Conservation (phyloP, 495 filamentous ascomycete species). For the Podospora pseudocomata region DNA sequence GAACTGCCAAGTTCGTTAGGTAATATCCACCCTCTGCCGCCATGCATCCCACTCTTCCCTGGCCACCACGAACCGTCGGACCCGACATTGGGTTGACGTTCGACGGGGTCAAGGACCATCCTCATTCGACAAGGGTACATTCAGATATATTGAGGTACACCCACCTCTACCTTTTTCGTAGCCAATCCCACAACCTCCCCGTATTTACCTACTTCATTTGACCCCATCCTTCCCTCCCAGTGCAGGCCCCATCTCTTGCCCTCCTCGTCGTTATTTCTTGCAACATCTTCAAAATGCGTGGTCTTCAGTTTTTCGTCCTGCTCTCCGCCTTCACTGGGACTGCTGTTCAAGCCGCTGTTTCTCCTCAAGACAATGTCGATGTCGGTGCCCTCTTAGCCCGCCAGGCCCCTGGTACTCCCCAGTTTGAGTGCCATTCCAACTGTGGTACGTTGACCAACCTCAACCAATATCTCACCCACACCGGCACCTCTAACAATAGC, state of each 20-base stretch:
- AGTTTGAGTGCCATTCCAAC: conserved; percentile 25
- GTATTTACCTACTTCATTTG: background rate
- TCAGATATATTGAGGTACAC: background rate
- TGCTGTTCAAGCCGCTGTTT: conserved; percentile 3
- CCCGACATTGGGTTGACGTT: background rate
- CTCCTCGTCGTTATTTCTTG: background rate
- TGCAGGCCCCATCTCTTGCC: background rate
- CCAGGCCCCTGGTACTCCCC: conserved; percentile 23
- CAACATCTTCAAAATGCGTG: background rate
- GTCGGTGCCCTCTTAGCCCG: conserved; percentile 17
- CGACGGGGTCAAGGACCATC: background rate
- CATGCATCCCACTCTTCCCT: background rate
- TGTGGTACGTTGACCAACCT: conserved; percentile 21
- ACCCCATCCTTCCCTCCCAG: background rate
- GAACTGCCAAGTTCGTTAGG: background rate
- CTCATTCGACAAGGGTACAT: background rate
- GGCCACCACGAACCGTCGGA: background rate
- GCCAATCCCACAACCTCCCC: background rate
- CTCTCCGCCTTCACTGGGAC: conserved; percentile 16
- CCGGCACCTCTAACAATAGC: background rate
- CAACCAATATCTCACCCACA: background rate
- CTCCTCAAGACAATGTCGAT: conserved; percentile 7
- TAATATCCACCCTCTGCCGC: background rate
- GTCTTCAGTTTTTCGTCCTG: conserved; percentile 8
- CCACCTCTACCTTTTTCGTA: background rate